A percentile compares a stretch with the other conserved stretches of the same genome.
Evolutionary conservation across 169 alveolate species (phyloP).

Genomic region (Plasmodium adleri): DNA sequence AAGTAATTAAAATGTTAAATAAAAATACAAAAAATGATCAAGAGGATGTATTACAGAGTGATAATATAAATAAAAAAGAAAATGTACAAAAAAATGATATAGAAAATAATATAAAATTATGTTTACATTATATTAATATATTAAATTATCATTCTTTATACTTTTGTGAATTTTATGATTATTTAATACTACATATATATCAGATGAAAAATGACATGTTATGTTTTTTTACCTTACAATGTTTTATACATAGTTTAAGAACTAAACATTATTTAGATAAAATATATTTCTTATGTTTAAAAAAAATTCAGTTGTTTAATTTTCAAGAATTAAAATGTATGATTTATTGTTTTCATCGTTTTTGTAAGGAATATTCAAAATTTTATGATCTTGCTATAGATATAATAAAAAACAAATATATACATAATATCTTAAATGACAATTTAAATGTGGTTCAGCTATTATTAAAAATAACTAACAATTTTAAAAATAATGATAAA

Average conservation of each 20-base stretch:
- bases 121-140: conserved; percentile 19
- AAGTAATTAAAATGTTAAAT: conserved; percentile 9
- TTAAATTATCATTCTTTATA: conserved; percentile 28
- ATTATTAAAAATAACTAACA: conserved; percentile 15
- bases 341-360: conserved; percentile 51
- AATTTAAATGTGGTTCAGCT: conserved; percentile 23
- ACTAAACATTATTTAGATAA: conserved; percentile 58
- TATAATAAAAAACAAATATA: neutral
- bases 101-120: conserved; percentile 5
- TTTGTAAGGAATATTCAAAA: conserved; percentile 43
- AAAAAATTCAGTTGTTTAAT: conserved; percentile 6
- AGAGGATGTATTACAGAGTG: neutral
- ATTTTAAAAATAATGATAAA: conserved; percentile 23
- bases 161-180: conserved; percentile 46
- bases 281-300: conserved; percentile 13
- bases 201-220: conserved; percentile 27
- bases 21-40: neutral
- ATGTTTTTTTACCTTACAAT: conserved; percentile 19
- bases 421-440: neutral
- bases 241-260: conserved; percentile 44
- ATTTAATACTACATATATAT: conserved; percentile 1
- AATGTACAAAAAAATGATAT: neutral
- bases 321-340: conserved; percentile 1
- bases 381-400: conserved; percentile 22
- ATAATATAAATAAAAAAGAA: neutral